Percentiles rank a stretch among this genome's conserved stretches.
Conservation (phyloP, 2,329 filamentous ascomycete genomes). For the Ascochyta clinopodiicola region DNA sequence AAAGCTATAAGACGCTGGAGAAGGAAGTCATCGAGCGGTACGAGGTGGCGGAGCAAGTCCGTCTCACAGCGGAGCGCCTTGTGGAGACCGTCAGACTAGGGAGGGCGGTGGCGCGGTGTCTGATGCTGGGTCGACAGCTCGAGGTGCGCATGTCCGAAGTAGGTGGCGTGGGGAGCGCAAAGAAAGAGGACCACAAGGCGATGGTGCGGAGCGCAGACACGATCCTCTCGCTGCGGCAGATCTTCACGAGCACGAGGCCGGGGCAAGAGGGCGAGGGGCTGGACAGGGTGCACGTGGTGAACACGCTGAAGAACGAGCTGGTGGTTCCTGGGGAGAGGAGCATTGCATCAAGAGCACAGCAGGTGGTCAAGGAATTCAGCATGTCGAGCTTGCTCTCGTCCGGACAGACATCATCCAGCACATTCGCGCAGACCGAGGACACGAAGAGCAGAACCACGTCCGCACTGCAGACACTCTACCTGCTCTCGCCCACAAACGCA, state of each 20-base stretch:
- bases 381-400: constrained; percentile 63
- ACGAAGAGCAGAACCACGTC: constrained; percentile 75
- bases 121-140: constrained; percentile 83
- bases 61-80: constrained; percentile 76
- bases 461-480: constrained; percentile 77
- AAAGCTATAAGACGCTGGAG: constrained; percentile 84
- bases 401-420: constrained; percentile 48
- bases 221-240: constrained; percentile 74
- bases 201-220: constrained; percentile 84
- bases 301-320: constrained; percentile 72
- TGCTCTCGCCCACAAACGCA: constrained; percentile 73
- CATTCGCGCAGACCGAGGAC: constrained; percentile 72
- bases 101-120: constrained; percentile 75
- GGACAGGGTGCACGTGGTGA: constrained; percentile 75
- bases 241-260: constrained; percentile 70
- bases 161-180: constrained; percentile 54
- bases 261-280: constrained; percentile 80
- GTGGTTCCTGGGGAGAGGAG: constrained; percentile 75
- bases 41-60: constrained; percentile 83
- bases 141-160: constrained; percentile 84
- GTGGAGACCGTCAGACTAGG: constrained; percentile 81
- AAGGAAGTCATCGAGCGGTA: constrained; percentile 86
- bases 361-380: constrained; percentile 83
- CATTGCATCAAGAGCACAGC: constrained; percentile 75
- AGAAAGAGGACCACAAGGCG: constrained; percentile 75